phyloP scores from a whole-genome alignment of 2,329 filamentous ascomycete species.

The Neonectria hederae region DNA sequence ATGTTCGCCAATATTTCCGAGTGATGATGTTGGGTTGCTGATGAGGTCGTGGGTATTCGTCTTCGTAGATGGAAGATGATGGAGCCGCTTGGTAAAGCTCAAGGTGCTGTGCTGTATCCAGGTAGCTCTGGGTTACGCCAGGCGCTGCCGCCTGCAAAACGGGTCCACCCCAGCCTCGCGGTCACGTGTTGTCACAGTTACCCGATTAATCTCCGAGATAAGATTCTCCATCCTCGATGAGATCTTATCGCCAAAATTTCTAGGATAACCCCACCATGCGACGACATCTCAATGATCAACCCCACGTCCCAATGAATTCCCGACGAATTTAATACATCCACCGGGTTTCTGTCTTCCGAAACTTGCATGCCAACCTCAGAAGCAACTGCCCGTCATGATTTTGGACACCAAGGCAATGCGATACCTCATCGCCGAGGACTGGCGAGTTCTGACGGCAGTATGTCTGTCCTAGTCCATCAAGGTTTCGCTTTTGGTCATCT shows the following conservation, averaged over 20 bases:
- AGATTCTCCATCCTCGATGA: constrained; percentile 44
- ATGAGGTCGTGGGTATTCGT: constrained; percentile 37
- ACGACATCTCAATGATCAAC: constrained; percentile 29
- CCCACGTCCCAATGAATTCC: constrained; percentile 32
- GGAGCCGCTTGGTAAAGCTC: constrained; percentile 52
- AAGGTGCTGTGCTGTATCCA: constrained; percentile 37
- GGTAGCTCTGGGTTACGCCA: constrained; percentile 57
- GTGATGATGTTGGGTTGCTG: constrained; percentile 29
- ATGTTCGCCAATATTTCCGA: constrained; percentile 16
- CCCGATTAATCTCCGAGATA: constrained; percentile 32
- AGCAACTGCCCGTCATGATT: constrained; percentile 72
- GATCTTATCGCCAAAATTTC: constrained; percentile 45
- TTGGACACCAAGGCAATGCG: constrained; percentile 93
- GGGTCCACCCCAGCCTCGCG: constrained; percentile 41
- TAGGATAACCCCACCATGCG: constrained; percentile 43
- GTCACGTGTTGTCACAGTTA: constrained; percentile 44
- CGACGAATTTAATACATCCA: constrained; percentile 10
- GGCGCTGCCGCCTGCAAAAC: constrained; percentile 54
- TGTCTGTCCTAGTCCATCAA: constrained; percentile 47
- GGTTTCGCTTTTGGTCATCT: constrained; percentile 43
- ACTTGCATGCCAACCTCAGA: not conserved
- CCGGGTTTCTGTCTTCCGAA: constrained; percentile 2
- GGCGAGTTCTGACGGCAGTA: constrained; percentile 93
- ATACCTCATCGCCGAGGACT: constrained; percentile 92
- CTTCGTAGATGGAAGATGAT: constrained; percentile 50